Base-by-base conservation (phyloP, 768 basidiomycete species). In the Podaxis mareebaensis region DNA sequence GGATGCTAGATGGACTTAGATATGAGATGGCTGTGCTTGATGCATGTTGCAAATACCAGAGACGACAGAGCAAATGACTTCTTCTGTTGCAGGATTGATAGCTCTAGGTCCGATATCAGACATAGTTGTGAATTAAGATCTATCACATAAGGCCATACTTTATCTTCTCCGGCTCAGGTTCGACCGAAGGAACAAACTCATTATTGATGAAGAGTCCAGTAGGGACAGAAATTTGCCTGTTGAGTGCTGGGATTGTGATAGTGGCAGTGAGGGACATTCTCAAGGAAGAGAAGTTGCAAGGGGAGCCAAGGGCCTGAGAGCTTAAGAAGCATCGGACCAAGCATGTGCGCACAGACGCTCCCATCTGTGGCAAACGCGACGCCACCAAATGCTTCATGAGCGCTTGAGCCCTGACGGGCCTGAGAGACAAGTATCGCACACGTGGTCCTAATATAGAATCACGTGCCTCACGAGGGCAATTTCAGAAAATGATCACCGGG, bases 131-230 rank as follows among this genome's bases (percentile, higher is more conserved):
- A 7, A 33, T 33, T 51, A 30, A 22, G 8, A 36, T 15, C 26
- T 52, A 13, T 17, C 55, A 7, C 56, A 38, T 26, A 57, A 58
- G 55, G 46, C 74, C 86, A 67, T 68, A 92, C 91, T 83, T 72
- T 71, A 93, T 85, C 49, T 80, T 73, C 61, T 90, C 89, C 13
- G 77, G 70, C 33, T 33, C 33, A 36, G 86, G 89, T 68, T 92
- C 89, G 26, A 82, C 80, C 5, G 91, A 92, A n/a, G 86, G 73
- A 30, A 92, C 89, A 69, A 94, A 96, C 71, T 94, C 84, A 72
- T 93, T 93, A 80, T 95, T 88, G 77, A 98, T 95, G 79, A 93
- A 98, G 26, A 96, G 81, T 17, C 93, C 93, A 6, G 91, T 93
- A 10, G 89, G 88, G 40, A 95, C 81, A 39, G 78, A 78, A 55